A percentile compares a stretch with the other conserved stretches of the same genome.
phyloP scores from a whole-genome alignment of 495 filamentous ascomycete genomes.

The Aspergillus kassunensis region DNA sequence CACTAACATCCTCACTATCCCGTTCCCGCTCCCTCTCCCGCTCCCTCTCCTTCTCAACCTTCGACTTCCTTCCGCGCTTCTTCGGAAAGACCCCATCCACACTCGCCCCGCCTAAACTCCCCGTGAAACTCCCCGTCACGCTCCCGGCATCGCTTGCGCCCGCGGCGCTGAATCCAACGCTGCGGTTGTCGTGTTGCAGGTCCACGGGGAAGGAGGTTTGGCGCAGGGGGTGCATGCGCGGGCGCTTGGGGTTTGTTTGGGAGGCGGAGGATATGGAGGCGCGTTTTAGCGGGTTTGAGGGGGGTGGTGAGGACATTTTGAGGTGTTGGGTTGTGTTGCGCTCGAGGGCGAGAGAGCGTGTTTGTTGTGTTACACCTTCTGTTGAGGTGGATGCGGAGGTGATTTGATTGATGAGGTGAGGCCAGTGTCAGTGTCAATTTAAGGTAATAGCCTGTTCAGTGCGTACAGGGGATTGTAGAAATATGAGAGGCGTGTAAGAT shows the following conservation, averaged over 20 bases:
- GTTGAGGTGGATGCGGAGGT: too few species aligned
- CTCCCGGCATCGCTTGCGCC: slow-evolving; percentile 57
- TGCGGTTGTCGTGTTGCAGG: slow-evolving; percentile 3
- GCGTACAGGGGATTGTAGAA: background rate
- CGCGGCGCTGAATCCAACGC: slow-evolving; percentile 51
- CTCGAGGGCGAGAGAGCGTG: background rate
- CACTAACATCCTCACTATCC: slow-evolving; percentile 45
- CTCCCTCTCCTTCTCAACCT: slow-evolving; percentile 48
- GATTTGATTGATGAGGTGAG: too few species aligned
- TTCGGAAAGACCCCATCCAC: slow-evolving; percentile 43
- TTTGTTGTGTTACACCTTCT: too few species aligned
- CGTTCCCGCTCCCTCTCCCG: slow-evolving; percentile 30
- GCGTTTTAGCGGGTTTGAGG: slow-evolving; percentile 42
- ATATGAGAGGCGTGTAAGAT: background rate
- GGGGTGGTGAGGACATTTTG: slow-evolving; percentile 46
- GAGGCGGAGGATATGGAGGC: slow-evolving; percentile 40
- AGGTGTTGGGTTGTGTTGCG: background rate
- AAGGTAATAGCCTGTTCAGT: background rate
- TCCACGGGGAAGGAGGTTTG: slow-evolving; percentile 79
- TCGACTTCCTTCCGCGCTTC: slow-evolving; percentile 65
- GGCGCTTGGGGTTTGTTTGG: slow-evolving; percentile 32
- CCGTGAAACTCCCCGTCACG: slow-evolving; percentile 60
- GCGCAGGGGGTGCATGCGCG: slow-evolving; percentile 68
- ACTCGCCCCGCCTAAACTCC: slow-evolving; percentile 52
- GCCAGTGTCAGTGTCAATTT: background rate